Conservation (phyloP, 2,329 filamentous ascomycete genomes). For the Kalaharituber pfeilii region DNA sequence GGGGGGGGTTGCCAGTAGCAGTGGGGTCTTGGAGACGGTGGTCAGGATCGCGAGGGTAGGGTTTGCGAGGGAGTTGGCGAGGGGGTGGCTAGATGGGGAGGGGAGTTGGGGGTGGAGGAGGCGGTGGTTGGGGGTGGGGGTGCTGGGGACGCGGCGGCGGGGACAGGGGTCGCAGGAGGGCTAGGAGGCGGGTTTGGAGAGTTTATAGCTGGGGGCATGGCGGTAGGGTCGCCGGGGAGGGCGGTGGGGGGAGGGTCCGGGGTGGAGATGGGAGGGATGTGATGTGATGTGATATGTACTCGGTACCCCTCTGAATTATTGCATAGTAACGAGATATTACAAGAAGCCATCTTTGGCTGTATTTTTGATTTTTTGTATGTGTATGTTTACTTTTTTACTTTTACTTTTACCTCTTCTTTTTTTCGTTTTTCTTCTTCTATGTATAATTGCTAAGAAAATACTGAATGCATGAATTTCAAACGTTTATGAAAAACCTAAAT, state of each 20-base stretch:
- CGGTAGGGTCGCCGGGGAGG: background rate
- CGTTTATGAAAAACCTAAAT: no score
- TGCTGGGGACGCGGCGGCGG: background rate
- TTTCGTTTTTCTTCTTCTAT: background rate
- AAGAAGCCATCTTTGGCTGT: no score
- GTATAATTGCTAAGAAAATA: no score
- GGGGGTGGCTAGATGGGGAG: slow-evolving; percentile 2
- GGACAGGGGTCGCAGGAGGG: background rate
- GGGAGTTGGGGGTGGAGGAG: background rate
- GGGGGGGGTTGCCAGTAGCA: background rate
- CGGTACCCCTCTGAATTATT: no score
- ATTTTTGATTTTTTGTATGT: no score
- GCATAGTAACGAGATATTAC: no score
- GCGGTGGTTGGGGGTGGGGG: background rate
- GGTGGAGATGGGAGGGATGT: background rate
- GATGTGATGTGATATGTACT: no score
- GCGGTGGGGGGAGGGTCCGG: background rate
- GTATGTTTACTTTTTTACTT: background rate
- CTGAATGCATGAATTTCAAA: no score
- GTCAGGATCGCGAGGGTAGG: background rate
- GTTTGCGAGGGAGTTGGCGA: slow-evolving; percentile 2
- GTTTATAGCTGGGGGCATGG: no score
- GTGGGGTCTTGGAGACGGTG: slow-evolving; percentile 1
- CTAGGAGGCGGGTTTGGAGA: background rate
- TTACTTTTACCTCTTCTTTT: background rate